Evolutionary conservation across 2,329 filamentous ascomycete species (phyloP).

Genomic region (Penicillium crustosum): DNA sequence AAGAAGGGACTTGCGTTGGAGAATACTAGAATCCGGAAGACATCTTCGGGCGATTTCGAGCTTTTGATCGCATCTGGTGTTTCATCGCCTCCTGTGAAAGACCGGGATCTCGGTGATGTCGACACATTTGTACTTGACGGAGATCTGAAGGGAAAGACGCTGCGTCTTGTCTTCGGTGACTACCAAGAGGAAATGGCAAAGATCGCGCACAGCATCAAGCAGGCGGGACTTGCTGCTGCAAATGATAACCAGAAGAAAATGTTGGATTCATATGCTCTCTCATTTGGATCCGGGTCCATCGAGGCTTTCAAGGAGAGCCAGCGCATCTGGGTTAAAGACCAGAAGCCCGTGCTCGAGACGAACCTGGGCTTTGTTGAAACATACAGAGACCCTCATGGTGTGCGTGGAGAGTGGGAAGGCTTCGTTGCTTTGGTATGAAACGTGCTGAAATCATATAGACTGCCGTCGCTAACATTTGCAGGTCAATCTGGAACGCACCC

Average conservation of each 20-base stretch:
- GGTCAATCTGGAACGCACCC: conserved; percentile 85
- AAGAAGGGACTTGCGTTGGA: conserved; percentile 69
- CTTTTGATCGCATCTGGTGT: conserved; percentile 71
- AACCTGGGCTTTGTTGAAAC: conserved; percentile 86
- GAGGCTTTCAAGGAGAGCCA: conserved; percentile 78
- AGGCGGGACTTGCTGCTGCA: conserved; percentile 66
- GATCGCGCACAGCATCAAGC: conserved; percentile 64
- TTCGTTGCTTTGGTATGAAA: conserved; percentile 65
- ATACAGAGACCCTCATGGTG: conserved; percentile 77
- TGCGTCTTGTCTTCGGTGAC: conserved; percentile 74
- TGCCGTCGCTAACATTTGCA: conserved; percentile 32
- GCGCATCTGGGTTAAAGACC: conserved; percentile 78
- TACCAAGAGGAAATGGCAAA: conserved; percentile 69
- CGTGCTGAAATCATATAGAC: neutral
- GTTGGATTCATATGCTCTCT: conserved; percentile 71
- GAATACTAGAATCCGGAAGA: conserved; percentile 74
- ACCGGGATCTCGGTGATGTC: conserved; percentile 68
- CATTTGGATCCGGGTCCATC: conserved; percentile 72
- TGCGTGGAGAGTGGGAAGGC: conserved; percentile 81
- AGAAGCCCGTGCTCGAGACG: conserved; percentile 74
- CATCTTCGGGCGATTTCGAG: conserved; percentile 63
- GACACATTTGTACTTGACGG: conserved; percentile 63
- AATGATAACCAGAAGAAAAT: conserved; percentile 75
- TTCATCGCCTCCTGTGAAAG: conserved; percentile 58
- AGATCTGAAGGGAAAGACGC: conserved; percentile 62